Evolutionary conservation across 345 rosid genomes (phyloP).

Genomic region (Hypericum androsaemum): DNA sequence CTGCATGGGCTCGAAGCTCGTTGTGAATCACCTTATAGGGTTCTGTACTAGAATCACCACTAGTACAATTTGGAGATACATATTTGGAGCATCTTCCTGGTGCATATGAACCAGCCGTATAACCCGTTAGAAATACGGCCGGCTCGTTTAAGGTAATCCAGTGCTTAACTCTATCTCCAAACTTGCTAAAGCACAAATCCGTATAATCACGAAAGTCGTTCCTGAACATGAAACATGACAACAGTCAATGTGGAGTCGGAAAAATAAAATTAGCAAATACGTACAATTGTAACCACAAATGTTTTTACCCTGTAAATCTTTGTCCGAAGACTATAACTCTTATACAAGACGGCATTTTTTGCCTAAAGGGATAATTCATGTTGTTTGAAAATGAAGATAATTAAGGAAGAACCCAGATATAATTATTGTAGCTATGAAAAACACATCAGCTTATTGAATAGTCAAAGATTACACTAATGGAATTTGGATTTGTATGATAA

Average conservation of each 20-base stretch:
- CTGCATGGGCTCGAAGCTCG: conserved; percentile 1
- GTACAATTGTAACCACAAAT: no score
- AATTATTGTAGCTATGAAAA: no score
- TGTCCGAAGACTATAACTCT: no score
- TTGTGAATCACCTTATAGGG: not conserved
- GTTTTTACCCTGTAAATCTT: no score
- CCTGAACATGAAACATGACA: conserved; percentile 14
- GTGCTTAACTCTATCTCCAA: conserved; percentile 15
- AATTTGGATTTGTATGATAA: no score
- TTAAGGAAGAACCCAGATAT: no score
- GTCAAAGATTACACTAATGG: no score
- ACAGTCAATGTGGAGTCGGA: not conserved
- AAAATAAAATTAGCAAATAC: no score
- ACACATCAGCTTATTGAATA: no score
- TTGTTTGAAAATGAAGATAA: no score
- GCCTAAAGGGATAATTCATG: no score
- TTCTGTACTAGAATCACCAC: not conserved
- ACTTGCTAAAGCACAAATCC: conserved; percentile 9
- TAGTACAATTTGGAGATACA: not conserved
- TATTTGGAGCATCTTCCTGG: conserved; percentile 15
- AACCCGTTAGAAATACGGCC: not conserved
- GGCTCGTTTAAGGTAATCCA: conserved; percentile 17
- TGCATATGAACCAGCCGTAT: not conserved
- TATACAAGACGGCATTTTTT: no score
- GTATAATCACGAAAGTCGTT: conserved; percentile 4